phyloP scores from a whole-genome alignment of 768 basidiomycete species.

The Daedaleopsis sinensis region DNA sequence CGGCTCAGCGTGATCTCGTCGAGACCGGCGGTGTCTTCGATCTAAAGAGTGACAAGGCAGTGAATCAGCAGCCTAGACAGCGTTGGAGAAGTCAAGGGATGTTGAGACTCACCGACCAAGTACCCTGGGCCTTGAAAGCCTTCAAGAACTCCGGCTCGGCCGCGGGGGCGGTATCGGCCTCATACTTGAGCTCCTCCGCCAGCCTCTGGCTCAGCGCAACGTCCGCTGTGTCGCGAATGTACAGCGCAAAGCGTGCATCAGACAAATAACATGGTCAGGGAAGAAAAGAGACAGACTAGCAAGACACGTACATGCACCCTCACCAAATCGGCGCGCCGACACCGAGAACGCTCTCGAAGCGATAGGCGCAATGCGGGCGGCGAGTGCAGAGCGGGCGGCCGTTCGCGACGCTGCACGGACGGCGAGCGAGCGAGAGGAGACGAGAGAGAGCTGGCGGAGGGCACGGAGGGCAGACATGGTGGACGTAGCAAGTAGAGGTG shows the following conservation, averaged over 20 bases:
- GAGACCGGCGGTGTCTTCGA: slow-evolving; percentile 68
- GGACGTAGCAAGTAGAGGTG: slow-evolving; percentile 6
- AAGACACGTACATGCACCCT: slow-evolving; percentile 45
- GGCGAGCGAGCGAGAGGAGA: slow-evolving; percentile 43
- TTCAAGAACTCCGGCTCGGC: slow-evolving; percentile 76
- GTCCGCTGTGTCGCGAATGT: slow-evolving; percentile 53
- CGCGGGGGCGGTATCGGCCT: slow-evolving; percentile 59
- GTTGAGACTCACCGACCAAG: slow-evolving; percentile 70
- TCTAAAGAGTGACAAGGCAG: slow-evolving; percentile 39
- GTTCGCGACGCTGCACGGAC: slow-evolving; percentile 26
- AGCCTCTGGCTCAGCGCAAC: slow-evolving; percentile 74
- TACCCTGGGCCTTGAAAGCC: slow-evolving; percentile 67
- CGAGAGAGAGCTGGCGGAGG: slow-evolving; percentile 56
- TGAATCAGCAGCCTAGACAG: neutral
- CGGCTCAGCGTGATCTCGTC: slow-evolving; percentile 86
- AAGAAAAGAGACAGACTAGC: neutral
- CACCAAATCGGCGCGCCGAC: slow-evolving; percentile 41
- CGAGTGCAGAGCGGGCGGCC: slow-evolving; percentile 25
- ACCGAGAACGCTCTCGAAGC: slow-evolving; percentile 44
- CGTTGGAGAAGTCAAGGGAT: neutral
- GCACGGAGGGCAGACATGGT: slow-evolving; percentile 66
- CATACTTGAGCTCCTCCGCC: slow-evolving; percentile 83
- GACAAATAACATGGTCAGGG: neutral
- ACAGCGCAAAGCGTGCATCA: neutral
- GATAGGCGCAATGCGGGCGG: slow-evolving; percentile 25